phyloP scores from a whole-genome alignment of 805 yeast species.

The Lipomyces mesembrius region DNA sequence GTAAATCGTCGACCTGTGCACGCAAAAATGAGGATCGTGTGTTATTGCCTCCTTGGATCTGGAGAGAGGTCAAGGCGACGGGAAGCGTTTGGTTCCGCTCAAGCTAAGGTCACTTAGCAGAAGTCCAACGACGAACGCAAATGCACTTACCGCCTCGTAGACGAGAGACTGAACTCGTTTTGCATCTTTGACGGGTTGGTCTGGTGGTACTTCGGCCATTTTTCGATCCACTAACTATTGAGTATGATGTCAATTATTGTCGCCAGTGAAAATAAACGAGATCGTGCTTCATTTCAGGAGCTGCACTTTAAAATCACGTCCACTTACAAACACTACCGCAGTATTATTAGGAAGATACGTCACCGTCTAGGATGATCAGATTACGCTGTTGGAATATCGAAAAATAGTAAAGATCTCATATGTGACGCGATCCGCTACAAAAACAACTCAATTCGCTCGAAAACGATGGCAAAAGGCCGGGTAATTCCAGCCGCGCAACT shows the following conservation, averaged over 20 bases:
- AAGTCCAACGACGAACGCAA: neutral
- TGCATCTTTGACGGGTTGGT: neutral
- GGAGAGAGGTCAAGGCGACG: conserved; percentile 40
- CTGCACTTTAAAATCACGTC: neutral
- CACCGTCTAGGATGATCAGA: neutral
- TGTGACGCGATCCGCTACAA: neutral
- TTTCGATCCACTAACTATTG: neutral
- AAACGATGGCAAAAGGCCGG: neutral
- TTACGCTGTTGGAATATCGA: neutral
- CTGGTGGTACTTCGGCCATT: neutral
- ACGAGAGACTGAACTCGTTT: conserved; percentile 20
- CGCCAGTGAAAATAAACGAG: neutral
- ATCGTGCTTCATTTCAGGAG: neutral
- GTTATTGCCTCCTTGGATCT: conserved; percentile 43
- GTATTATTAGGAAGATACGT: neutral
- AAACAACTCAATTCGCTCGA: neutral
- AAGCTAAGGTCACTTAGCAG: conserved; percentile 18
- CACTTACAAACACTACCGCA: neutral
- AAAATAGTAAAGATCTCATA: neutral
- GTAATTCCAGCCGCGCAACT: neutral
- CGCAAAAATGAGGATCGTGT: conserved; percentile 42
- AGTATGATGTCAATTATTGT: neutral
- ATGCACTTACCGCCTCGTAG: conserved; percentile 23
- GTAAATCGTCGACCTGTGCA: conserved; percentile 44
- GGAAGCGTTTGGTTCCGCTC: conserved; percentile 41